Evolutionary conservation across 352 stramenopile species (phyloP).

Genomic region (Phytopythium litorale): DNA sequence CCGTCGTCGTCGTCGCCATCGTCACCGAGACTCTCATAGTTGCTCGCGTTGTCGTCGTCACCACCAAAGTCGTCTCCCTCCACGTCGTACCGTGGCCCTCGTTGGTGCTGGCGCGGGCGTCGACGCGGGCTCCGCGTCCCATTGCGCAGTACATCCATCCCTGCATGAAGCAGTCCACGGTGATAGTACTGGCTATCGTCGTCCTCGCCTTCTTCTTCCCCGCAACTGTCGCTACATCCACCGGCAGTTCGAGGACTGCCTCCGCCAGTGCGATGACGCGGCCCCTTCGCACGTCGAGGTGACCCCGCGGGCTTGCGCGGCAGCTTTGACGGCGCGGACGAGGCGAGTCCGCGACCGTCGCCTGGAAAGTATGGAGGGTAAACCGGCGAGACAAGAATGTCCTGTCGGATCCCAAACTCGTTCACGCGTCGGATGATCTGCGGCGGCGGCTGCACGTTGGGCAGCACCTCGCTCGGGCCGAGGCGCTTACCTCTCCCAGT

Average conservation of each 20-base stretch:
- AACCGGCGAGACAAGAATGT: slow-evolving; percentile 52
- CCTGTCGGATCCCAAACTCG: slow-evolving; percentile 55
- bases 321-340: neutral
- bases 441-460: slow-evolving; percentile 6
- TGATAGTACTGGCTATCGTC: slow-evolving; percentile 20
- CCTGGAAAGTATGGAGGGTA: slow-evolving; percentile 45
- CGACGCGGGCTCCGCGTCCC: slow-evolving; percentile 10
- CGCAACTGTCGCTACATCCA: neutral
- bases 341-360: neutral
- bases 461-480: neutral
- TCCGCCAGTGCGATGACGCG: neutral
- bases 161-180: slow-evolving; percentile 49
- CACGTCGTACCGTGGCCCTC: slow-evolving; percentile 11
- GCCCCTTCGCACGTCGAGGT: slow-evolving; percentile 10
- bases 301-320: neutral
- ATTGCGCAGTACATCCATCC: slow-evolving; percentile 55
- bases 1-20: slow-evolving; percentile 5
- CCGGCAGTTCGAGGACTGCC: neutral
- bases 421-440: slow-evolving; percentile 65
- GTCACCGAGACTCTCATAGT: slow-evolving; percentile 15
- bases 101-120: neutral
- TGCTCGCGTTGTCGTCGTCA: slow-evolving; percentile 1
- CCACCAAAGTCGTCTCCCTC: slow-evolving; percentile 14
- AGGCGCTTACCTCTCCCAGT: neutral
- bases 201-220: neutral